phyloP scores from a whole-genome alignment of 2,329 filamentous ascomycete species.

The Nannizziopsis arthrosporioides region DNA sequence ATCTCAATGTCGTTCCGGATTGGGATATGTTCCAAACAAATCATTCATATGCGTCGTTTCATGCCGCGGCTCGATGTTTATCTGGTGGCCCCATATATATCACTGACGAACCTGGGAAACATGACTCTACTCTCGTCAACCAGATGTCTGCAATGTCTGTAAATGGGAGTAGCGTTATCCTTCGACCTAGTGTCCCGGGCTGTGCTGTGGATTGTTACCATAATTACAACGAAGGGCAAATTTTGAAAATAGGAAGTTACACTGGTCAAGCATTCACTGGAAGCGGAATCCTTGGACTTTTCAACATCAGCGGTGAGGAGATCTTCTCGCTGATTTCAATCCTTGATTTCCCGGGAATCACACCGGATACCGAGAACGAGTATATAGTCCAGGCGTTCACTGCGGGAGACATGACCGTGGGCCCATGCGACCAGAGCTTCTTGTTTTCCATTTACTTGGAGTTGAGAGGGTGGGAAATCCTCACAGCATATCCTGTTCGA shows the following conservation, averaged over 20 bases:
- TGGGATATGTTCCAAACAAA: constrained; percentile 65
- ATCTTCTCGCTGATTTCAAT: constrained; percentile 60
- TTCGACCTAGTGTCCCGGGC: constrained; percentile 65
- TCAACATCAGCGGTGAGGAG: constrained; percentile 59
- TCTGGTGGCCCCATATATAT: constrained; percentile 90
- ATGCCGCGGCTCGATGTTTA: constrained; percentile 80
- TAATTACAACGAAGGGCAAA: constrained; percentile 57
- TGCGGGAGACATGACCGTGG: constrained; percentile 47
- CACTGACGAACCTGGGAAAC: constrained; percentile 74
- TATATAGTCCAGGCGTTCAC: constrained; percentile 67
- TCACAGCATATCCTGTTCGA: constrained; percentile 59
- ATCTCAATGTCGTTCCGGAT: constrained; percentile 78
- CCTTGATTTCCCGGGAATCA: constrained; percentile 59
- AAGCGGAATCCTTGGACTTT: constrained; percentile 66
- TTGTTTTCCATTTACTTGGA: constrained; percentile 54
- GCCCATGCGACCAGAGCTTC: constrained; percentile 25
- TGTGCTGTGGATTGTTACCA: constrained; percentile 63
- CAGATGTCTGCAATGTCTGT: constrained; percentile 70
- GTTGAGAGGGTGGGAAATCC: constrained; percentile 63
- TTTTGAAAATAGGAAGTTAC: constrained; percentile 71
- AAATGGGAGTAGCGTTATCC: constrained; percentile 62
- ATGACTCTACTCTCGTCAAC: constrained; percentile 61
- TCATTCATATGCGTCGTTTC: constrained; percentile 63
- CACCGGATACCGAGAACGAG: constrained; percentile 34
- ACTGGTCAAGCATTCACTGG: constrained; percentile 58